Evolutionary conservation across 495 filamentous ascomycete species (phyloP), one percentile per base, ranked within the genome.

Genomic region (Articulospora tetracladia): DNA sequence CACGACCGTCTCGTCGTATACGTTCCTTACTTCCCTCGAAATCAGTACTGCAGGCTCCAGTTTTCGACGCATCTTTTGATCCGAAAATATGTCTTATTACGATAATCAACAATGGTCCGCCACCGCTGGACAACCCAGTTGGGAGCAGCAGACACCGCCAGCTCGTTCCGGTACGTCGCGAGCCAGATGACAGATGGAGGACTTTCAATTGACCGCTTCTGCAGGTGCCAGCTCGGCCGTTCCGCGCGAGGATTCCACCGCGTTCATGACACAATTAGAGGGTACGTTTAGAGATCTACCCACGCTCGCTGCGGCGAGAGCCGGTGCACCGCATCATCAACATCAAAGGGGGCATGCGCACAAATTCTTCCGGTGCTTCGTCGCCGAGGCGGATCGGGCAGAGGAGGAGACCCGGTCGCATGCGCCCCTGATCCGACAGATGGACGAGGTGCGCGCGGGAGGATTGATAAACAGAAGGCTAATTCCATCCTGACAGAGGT

Each of bases 181-280:
- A 32, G 30, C 10, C 15, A n/a, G 32, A 32, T 13, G 19, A 2
- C 0, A 17, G 22, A 28, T 4, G 6, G 22, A 48, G 49, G 36
- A 41, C 6, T 30, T 47, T 68, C 72, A 75, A 74, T 71, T 79
- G 70, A 71, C 67, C 58, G 52, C 49, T 55, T 25, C 62, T 58
- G 61, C 70, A 94, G 89, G 91, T 70, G 86, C 91, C 60, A 89
- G 82, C 78, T 91, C 88, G 30, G 79, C 84, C 61, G 83, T 86
- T 68, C 88, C 91, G 61, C 84, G 85, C 58, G 89, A 94, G 63
- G 92, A 96, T 46, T 73, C 81, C 47, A 75, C 83, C 57, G 93
- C 93, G 53, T 98, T 98, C 72, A 78, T 83, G 59, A 86, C 89
- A 64, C 93, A 98, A 75, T 84, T 97, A 72, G 93, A 97, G 79